A percentile compares a stretch with the other conserved stretches of the same genome.
Evolutionary conservation across 2,329 filamentous ascomycete genomes (phyloP).

Genomic region (Rutstroemia sydowiana): DNA sequence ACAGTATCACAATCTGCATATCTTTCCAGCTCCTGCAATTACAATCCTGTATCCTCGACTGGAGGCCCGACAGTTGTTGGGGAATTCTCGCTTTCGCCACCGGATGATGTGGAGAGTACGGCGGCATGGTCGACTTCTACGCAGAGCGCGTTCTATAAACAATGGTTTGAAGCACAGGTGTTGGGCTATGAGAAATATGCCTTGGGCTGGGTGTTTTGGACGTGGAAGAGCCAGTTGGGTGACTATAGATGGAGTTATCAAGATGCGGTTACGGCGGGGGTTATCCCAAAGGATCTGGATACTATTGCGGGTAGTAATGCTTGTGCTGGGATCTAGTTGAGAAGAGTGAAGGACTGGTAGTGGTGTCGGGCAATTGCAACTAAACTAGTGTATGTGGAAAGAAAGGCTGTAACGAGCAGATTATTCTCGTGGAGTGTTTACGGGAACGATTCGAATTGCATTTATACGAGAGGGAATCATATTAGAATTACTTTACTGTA

Average conservation of each 20-base stretch:
- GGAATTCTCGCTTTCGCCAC: conserved; percentile 50
- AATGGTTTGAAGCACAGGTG: conserved; percentile 51
- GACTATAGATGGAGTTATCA: conserved; percentile 45
- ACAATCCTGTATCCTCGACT: conserved; percentile 34
- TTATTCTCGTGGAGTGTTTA: too few species aligned
- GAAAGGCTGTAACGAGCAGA: too few species aligned
- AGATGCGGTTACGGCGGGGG: conserved; percentile 33
- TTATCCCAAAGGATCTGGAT: conserved; percentile 28
- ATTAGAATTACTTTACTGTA: too few species aligned
- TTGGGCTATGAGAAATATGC: conserved; percentile 43
- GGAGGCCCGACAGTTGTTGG: conserved; percentile 44
- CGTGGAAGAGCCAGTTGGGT: conserved; percentile 46
- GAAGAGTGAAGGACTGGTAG: too few species aligned
- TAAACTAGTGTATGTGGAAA: too few species aligned
- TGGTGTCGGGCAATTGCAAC: neutral
- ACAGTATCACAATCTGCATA: conserved; percentile 40
- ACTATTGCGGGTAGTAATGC: conserved; percentile 2
- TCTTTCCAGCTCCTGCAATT: conserved; percentile 42
- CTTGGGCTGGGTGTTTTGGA: conserved; percentile 53
- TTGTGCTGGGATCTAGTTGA: neutral
- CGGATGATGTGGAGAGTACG: conserved; percentile 40
- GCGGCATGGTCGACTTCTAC: conserved; percentile 36
- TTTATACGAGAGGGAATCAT: too few species aligned
- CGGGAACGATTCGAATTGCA: too few species aligned
- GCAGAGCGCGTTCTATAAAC: conserved; percentile 43